phyloP scores from a whole-genome alignment of 495 filamentous ascomycete genomes.

The Annulohypoxylon maeteangense region DNA sequence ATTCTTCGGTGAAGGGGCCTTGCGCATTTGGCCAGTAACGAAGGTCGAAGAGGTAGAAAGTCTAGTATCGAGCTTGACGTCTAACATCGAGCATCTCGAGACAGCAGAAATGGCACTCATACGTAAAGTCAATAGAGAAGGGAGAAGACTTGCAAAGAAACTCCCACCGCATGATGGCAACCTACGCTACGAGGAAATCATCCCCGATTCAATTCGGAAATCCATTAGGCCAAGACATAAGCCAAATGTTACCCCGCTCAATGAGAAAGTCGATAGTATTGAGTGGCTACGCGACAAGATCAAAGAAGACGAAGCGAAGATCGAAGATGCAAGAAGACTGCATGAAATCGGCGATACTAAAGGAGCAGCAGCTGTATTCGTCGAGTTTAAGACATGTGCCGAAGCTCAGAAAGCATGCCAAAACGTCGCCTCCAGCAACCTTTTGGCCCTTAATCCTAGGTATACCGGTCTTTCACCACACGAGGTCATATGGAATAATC shows the following conservation, averaged over 20 bases:
- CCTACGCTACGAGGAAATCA: constrained; percentile 58
- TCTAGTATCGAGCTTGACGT: constrained; percentile 69
- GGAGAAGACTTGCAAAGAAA: constrained; percentile 56
- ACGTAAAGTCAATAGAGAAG: constrained; percentile 66
- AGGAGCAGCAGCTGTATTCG: constrained; percentile 70
- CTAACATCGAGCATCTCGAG: constrained; percentile 69
- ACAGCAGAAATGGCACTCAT: constrained; percentile 74
- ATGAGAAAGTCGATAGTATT: constrained; percentile 79
- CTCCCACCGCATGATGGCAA: constrained; percentile 62
- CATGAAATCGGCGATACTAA: constrained; percentile 67
- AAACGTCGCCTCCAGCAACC: constrained; percentile 79
- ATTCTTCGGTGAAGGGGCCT: constrained; percentile 68
- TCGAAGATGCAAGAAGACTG: constrained; percentile 72
- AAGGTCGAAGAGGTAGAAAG: constrained; percentile 66
- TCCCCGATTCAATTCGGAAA: constrained; percentile 60
- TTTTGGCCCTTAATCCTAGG: constrained; percentile 84
- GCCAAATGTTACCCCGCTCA: constrained; percentile 63
- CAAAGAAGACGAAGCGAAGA: constrained; percentile 76
- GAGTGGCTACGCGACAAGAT: constrained; percentile 83
- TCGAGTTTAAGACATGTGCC: constrained; percentile 80
- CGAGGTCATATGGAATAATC: constrained; percentile 86
- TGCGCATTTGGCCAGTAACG: constrained; percentile 70
- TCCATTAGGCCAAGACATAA: constrained; percentile 65
- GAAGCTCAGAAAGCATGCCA: constrained; percentile 87
- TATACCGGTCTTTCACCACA: constrained; percentile 80